phyloP scores from a whole-genome alignment of 768 basidiomycete genomes.

The Boletus rex-veris region DNA sequence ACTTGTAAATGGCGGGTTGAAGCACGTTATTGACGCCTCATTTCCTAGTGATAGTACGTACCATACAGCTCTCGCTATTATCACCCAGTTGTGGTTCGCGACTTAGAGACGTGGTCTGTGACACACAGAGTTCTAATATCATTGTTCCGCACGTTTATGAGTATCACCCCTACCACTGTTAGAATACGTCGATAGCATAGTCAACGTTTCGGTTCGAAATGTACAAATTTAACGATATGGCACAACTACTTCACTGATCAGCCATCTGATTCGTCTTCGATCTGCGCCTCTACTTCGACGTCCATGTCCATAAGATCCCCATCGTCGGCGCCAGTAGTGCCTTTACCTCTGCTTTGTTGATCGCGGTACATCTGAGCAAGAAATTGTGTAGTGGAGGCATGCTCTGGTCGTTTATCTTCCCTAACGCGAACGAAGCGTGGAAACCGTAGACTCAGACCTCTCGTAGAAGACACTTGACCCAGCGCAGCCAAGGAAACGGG shows the following conservation, averaged over 20 bases:
- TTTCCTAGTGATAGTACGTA: constrained; percentile 29
- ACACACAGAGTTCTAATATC: not conserved
- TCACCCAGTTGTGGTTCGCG: constrained; percentile 17
- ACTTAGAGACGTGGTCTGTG: not conserved
- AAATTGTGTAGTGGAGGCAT: constrained; percentile 70
- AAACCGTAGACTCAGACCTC: constrained; percentile 83
- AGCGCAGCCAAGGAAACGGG: constrained; percentile 81
- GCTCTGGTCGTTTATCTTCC: constrained; percentile 69
- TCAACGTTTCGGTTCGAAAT: not conserved
- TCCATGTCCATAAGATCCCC: constrained; percentile 60
- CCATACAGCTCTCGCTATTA: constrained; percentile 21
- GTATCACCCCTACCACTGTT: not conserved
- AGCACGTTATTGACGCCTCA: constrained; percentile 22
- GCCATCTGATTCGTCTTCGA: constrained; percentile 30
- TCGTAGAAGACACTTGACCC: constrained; percentile 49
- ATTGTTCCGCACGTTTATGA: not conserved
- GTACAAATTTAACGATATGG: not conserved
- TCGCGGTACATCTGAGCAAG: constrained; percentile 64
- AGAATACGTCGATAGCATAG: not conserved
- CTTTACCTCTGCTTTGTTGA: constrained; percentile 47
- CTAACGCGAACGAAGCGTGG: constrained; percentile 76
- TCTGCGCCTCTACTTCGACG: constrained; percentile 27
- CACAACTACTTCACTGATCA: not conserved
- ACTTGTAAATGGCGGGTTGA: constrained; percentile 24
- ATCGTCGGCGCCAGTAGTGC: constrained; percentile 45